phyloP scores from a whole-genome alignment of 2,329 filamentous ascomycete species.

The Mycosphaerella sp. region DNA sequence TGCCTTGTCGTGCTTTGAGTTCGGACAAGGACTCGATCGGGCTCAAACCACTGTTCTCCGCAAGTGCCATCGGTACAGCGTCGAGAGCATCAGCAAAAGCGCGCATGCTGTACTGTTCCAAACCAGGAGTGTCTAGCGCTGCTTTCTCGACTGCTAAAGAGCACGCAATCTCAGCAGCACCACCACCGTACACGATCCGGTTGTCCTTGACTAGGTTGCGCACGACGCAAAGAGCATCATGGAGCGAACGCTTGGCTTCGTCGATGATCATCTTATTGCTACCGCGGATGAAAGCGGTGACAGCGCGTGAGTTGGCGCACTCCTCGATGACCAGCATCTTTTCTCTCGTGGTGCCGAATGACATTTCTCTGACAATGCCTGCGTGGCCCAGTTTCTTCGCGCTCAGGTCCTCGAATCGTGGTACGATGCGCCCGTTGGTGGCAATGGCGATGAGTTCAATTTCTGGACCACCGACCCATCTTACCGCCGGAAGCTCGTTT shows the following conservation, averaged over 20 bases:
- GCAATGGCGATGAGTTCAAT: conserved; percentile 98
- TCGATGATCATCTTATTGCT: conserved; percentile 99
- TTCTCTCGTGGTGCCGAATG: conserved; percentile 92
- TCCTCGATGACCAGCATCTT: conserved; percentile 99
- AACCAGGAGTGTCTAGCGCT: conserved; percentile 80
- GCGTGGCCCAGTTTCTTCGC: conserved; percentile 85
- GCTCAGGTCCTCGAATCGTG: conserved; percentile 89
- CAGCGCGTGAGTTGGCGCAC: conserved; percentile 93
- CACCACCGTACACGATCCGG: conserved; percentile 94
- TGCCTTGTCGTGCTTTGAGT: conserved; percentile 94
- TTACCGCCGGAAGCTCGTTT: conserved; percentile 89
- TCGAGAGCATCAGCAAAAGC: conserved; percentile 95
- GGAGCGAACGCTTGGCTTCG: conserved; percentile 93
- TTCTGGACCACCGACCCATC: conserved; percentile 97
- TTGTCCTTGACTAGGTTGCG: conserved; percentile 94
- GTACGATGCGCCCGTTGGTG: conserved; percentile 95
- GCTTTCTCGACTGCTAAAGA: conserved; percentile 93
- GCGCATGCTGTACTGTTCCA: conserved; percentile 98
- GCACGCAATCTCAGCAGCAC: conserved; percentile 95
- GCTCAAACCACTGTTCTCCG: conserved; percentile 94
- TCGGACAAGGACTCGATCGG: conserved; percentile 91
- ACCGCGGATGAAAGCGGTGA: conserved; percentile 91
- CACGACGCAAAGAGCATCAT: conserved; percentile 95
- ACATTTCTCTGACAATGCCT: conserved; percentile 88
- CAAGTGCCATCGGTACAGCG: conserved; percentile 86